Base-by-base conservation (phyloP, 345 rosid species). In the Nasturtium officinale region DNA sequence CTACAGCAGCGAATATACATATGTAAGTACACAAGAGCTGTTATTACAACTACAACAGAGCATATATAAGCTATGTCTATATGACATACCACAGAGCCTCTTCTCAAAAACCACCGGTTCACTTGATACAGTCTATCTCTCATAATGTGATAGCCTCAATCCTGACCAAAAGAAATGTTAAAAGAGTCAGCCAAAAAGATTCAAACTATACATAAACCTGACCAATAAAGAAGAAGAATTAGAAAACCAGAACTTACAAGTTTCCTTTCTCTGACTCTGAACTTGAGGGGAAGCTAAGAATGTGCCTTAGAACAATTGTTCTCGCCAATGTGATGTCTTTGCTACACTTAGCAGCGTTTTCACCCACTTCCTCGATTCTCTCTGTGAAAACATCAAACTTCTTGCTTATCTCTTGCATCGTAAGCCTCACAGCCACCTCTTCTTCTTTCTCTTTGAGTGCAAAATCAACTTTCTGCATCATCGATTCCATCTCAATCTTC, bases 351-450 rank as follows among this genome's bases (percentile, higher is more conserved):
- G 78, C 77, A 7, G 98, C 90, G 40, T 77, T 91, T 35, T 47
- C 80, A 55, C 85, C 83, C 51, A 94, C 86, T 71, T 67, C 84
- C 56, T 89, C 90, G 12, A 91, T 81, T 16, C 78, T 83, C 73
- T 88, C 83, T 72, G 76, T 78, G 56, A 88, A 86, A 35, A 58
- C 79, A 58, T 71, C 83, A 72, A 87, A 65, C 80, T 80, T 87
- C 80, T 77, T 91, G 83, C 81, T 89, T 72, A 94, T 89, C 81
- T 91, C 97, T 6, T 79, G 89, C 63, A 91, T 84, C 23, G 83
- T 87, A 23, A 91, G 74, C 82, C 82, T 86, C 86, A 89, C 75
- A 2, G 82, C 87, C 38, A 71, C 42, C 46, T 77, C 80, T 58
- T 77, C 76, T 13, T 76, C 92, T 54, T 79, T 85, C 57, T 85